Evolutionary conservation across 495 filamentous ascomycete genomes (phyloP).

Genomic region (Evernia prunastri): DNA sequence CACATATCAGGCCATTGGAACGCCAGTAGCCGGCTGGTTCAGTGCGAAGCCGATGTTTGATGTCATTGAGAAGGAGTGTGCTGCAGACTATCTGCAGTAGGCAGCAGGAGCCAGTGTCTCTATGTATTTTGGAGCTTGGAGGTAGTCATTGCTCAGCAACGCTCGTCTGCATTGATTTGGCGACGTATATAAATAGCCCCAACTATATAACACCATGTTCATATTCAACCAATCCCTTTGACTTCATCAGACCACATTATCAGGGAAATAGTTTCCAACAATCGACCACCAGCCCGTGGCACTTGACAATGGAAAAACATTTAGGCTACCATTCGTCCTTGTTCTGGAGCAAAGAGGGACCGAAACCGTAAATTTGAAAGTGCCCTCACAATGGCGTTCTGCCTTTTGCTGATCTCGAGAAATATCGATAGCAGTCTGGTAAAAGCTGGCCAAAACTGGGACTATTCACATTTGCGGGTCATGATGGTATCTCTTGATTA

Average conservation of each 20-base stretch:
- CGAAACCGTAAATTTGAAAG: no score
- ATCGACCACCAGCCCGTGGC: not conserved
- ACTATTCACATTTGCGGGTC: no score
- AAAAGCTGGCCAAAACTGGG: no score
- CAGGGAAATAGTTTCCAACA: no score
- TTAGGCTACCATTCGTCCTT: not conserved
- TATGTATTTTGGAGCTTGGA: no score
- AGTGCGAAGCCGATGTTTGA: constrained; percentile 70
- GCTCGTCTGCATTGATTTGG: no score
- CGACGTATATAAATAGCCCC: not conserved
- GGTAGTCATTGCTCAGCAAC: not conserved
- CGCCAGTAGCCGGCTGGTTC: constrained; percentile 59
- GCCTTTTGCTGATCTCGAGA: no score
- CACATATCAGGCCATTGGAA: constrained; percentile 62
- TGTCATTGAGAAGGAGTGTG: constrained; percentile 58
- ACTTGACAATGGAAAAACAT: not conserved
- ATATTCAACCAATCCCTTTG: not conserved
- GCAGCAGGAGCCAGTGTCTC: not conserved
- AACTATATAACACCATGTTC: not conserved
- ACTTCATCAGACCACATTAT: not conserved
- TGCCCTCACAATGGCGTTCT: no score
- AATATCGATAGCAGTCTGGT: no score
- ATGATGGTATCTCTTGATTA: no score
- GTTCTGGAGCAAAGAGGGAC: not conserved
- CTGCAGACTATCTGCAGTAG: constrained; percentile 51